Evolutionary conservation across 495 filamentous ascomycete genomes (phyloP).

Genomic region (Margaritispora aquatica): DNA sequence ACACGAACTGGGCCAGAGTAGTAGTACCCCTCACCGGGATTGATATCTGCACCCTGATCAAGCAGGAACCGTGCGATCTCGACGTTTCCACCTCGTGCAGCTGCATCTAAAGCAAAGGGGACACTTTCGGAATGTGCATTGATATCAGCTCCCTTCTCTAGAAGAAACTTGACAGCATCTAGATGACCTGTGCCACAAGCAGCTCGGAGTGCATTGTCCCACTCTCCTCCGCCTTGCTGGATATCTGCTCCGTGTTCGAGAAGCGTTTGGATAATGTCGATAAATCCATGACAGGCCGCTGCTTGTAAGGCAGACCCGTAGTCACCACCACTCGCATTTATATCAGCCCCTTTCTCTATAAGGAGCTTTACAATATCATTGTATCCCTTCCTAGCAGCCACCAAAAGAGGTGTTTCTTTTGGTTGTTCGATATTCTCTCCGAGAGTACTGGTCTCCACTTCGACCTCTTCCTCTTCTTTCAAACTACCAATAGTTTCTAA

Average conservation of each 20-base stretch:
- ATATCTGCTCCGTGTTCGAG: slow-evolving; percentile 15
- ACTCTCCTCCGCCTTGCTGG: slow-evolving; percentile 14
- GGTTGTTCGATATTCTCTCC: not conserved
- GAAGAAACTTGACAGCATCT: slow-evolving; percentile 15
- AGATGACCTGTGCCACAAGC: slow-evolving; percentile 19
- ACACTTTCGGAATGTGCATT: not conserved
- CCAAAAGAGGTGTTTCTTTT: not conserved
- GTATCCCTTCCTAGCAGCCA: not conserved
- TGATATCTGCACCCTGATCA: not conserved
- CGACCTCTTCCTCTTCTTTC: not conserved
- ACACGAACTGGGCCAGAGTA: slow-evolving; percentile 15
- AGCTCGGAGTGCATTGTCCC: slow-evolving; percentile 17
- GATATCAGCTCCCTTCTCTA: slow-evolving; percentile 10
- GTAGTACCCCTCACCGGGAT: not conserved
- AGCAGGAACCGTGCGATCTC: not conserved
- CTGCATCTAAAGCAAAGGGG: not conserved
- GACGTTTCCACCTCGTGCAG: not conserved
- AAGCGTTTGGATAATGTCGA: not conserved
- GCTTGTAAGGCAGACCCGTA: not conserved
- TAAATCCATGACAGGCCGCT: not conserved
- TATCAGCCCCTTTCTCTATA: no score
- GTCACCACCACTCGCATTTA: not conserved
- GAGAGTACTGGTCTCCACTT: no score
- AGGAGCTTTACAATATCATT: not conserved
- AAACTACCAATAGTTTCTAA: not conserved